Conservation (phyloP, 2,329 filamentous ascomycete genomes). For the Trichoderma atrobrunneum region DNA sequence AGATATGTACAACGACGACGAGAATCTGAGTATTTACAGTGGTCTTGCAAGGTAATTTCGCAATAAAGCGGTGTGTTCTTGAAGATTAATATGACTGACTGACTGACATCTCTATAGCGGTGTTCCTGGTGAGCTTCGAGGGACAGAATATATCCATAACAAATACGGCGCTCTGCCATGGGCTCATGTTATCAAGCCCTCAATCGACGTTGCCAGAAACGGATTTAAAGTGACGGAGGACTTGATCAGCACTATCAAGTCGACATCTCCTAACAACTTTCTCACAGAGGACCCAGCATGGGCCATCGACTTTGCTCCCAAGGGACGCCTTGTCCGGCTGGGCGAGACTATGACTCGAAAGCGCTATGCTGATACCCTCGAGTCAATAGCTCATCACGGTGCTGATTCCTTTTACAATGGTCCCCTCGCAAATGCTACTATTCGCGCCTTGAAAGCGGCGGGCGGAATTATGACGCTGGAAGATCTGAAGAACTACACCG, state of each 20-base stretch:
- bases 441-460: constrained; percentile 58
- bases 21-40: constrained; percentile 60
- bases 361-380: constrained; percentile 70
- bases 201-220: constrained; percentile 67
- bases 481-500: constrained; percentile 70
- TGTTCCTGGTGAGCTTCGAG: constrained; percentile 68
- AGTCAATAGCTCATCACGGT: constrained; percentile 64
- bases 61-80: background rate
- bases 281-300: constrained; percentile 68
- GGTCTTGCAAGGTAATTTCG: constrained; percentile 67
- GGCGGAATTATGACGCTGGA: constrained; percentile 75
- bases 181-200: constrained; percentile 65
- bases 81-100: constrained; percentile 28
- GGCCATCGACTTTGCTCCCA: constrained; percentile 81
- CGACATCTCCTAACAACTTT: constrained; percentile 53
- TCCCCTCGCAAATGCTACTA: constrained; percentile 65
- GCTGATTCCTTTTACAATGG: constrained; percentile 69
- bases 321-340: constrained; percentile 61
- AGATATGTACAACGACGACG: constrained; percentile 76
- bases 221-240: constrained; percentile 73
- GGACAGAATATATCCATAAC: constrained; percentile 70
- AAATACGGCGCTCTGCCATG: constrained; percentile 63
- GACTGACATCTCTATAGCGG: constrained; percentile 40
- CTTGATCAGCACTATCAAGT: constrained; percentile 65
- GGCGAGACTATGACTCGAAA: constrained; percentile 74